phyloP scores from a whole-genome alignment of 2,329 filamentous ascomycete genomes.

The Diaporthe eres region DNA sequence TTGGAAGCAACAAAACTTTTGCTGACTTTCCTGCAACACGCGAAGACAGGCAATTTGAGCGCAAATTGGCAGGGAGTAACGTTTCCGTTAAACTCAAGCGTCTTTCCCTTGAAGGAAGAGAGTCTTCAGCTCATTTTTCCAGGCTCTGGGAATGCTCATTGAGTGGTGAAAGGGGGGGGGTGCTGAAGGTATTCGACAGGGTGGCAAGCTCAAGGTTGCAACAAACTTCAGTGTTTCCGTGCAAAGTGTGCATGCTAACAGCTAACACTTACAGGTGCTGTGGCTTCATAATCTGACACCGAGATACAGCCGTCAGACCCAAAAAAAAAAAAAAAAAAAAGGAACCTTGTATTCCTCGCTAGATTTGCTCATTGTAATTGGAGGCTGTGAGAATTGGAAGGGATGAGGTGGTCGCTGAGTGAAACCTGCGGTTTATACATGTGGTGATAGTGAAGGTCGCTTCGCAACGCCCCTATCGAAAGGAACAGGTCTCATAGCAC shows the following conservation, averaged over 20 bases:
- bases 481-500: not conserved
- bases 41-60: not conserved
- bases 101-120: not conserved
- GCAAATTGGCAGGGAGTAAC: not conserved
- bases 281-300: not conserved
- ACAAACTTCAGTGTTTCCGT: not conserved
- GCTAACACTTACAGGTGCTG: not conserved
- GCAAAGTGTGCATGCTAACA: too few relatives aligned
- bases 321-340: too few relatives aligned
- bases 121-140: too few relatives aligned
- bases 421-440: not conserved
- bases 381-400: too few relatives aligned
- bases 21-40: not conserved
- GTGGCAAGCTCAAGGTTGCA: not conserved
- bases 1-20: not conserved
- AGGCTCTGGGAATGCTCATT: not conserved
- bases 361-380: too few relatives aligned
- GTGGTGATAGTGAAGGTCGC: not conserved
- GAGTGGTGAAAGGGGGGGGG: not conserved
- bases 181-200: not conserved
- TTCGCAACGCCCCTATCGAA: not conserved
- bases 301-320: not conserved
- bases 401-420: not conserved
- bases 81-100: not conserved
- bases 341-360: not conserved